A percentile compares a stretch with the other conserved stretches of the same genome.
These are phyloP conservation scores for Chlorella vulgaris DNA, from an alignment of 139 green algal genomes.

Conservation along the genomic window DNA sequence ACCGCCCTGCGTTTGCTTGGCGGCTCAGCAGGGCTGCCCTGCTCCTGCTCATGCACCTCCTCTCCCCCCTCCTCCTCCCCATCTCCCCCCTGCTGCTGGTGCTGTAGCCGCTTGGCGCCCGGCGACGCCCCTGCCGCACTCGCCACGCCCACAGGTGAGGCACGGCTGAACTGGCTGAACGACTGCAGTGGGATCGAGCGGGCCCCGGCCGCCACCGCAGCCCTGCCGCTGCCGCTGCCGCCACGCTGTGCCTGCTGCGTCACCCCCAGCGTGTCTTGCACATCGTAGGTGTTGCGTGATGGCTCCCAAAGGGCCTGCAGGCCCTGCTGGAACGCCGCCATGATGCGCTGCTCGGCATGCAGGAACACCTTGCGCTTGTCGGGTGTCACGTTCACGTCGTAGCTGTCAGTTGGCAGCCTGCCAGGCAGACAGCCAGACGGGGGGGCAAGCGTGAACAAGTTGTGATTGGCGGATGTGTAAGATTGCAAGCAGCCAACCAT, in stretches of 20 bases:
- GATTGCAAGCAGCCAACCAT: no score
- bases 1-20: neutral
- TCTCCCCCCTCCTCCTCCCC: neutral
- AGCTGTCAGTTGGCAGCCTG: conserved; percentile 46
- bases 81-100: neutral
- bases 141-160: neutral
- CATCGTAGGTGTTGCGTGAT: conserved; percentile 65
- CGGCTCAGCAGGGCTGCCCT: neutral
- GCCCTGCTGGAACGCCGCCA: conserved; percentile 62
- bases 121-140: conserved; percentile 19
- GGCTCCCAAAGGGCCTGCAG: conserved; percentile 58
- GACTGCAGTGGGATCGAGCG: no score
- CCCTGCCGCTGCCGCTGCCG: neutral
- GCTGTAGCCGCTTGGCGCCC: neutral
- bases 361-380: conserved; percentile 87
- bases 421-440: no score
- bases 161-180: no score
- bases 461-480: no score
- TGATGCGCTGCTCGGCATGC: conserved; percentile 46
- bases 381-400: conserved; percentile 96
- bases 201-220: neutral
- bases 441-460: no score
- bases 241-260: neutral
- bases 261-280: conserved; percentile 41
- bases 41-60: neutral